Evolutionary conservation across 1,284 basidiomycete genomes (phyloP), one percentile per base, ranked within the genome.

Genomic region (Puccinia triticina): DNA sequence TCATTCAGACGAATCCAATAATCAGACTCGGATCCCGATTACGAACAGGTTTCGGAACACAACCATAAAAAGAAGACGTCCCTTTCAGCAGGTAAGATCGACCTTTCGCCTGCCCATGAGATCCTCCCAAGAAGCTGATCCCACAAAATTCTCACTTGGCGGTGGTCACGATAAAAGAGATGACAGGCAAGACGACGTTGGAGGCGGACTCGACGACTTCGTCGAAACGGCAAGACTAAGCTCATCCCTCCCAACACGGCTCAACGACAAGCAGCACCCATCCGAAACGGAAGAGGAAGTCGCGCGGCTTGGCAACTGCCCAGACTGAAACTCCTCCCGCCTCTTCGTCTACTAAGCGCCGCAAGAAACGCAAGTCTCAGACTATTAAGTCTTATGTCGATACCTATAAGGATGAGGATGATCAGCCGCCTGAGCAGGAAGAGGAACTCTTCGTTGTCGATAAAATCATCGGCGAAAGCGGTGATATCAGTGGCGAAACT

Each of bases 391-490:
- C 73, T 7, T 23, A 34, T 0, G 50, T 69, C 34, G 55, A 48
- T 23, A 29, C n/a, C 0, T 32, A 77, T 16, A 12, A 37, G 0
- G n/a, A n/a, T n/a, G 57, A 50, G 10, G 76, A 53, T 48, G 64
- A 40, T 10, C 23, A 69, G 0, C 43, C 23, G n/a, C 21, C 21
- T 4, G 75, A 21, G 0, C 59, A 78, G 1, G 76, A 78, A 23
- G 76, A 78, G 34, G 76, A 67, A 32, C 43, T 78, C 23, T 78
- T 78, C 32, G 64, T 67, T 10, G 64, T 78, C 34, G 76, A 78
- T 64, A 67, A 69, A 55, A 78, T 78, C 40, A 78, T 78, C 32
- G 76, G 59, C 34, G 76, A 78, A 32, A 78, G 64, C n/a, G 40
- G 67, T 21, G 76, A 69, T 53, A 32, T 66, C 3, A 67, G 67